Conservation (phyloP, 805 yeast species). For the Zygosaccharomyces gambellarensis region DNA sequence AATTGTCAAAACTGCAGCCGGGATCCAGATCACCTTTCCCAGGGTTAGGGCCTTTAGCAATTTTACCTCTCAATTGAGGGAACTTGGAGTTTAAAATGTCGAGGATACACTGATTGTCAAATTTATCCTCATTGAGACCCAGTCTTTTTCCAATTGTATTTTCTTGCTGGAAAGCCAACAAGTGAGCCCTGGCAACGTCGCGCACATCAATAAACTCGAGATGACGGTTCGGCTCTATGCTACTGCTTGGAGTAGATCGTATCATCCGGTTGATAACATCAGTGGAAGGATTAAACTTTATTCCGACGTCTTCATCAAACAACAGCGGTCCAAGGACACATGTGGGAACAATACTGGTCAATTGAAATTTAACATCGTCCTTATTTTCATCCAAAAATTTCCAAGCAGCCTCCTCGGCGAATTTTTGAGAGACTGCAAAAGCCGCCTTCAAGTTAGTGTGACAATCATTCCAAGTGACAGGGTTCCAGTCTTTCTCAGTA, state of each 20-base stretch:
- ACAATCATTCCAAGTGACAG: constrained; percentile 20
- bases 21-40: background rate
- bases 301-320: constrained; percentile 35
- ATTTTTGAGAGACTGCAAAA: constrained; percentile 41
- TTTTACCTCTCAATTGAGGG: background rate
- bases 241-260: constrained; percentile 21
- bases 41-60: background rate
- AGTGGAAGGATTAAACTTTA: constrained; percentile 33
- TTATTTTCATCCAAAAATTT: constrained; percentile 37
- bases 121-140: background rate
- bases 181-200: constrained; percentile 50
- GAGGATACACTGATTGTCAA: background rate
- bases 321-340: constrained; percentile 45
- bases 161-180: constrained; percentile 38
- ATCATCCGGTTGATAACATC: constrained; percentile 35
- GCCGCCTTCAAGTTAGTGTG: constrained; percentile 22
- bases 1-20: constrained; percentile 14
- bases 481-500: constrained; percentile 38
- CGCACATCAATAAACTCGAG: constrained; percentile 42
- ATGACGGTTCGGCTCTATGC: constrained; percentile 39
- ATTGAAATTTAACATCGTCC: constrained; percentile 31
- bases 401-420: constrained; percentile 52
- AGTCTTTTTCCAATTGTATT: constrained; percentile 12
- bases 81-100: background rate
- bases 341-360: constrained; percentile 39